Evolutionary conservation across 2,329 filamentous ascomycete species (phyloP), one percentile per base, ranked within the genome.

Genomic region (Fusarium albosuccineum): DNA sequence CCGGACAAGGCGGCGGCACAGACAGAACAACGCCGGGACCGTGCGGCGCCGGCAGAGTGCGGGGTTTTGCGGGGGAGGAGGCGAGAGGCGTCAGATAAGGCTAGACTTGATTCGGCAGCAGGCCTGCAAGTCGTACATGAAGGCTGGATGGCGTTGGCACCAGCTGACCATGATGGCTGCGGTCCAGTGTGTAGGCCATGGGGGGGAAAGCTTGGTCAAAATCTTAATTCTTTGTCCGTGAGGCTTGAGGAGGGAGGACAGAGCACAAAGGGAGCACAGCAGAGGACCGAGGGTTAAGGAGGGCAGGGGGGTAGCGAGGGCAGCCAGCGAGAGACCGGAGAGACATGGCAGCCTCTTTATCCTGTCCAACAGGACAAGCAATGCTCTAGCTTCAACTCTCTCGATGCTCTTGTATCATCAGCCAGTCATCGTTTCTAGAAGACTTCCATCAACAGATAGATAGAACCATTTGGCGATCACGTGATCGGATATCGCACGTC

Each of bases 121-220:
- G 52, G 53, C 33, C 44, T 41, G 65, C 65, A 68, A 68, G 57
- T 62, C 66, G 61, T 68, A 68, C 65, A 68, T 68, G 64, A 62
- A 46, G 50, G 64, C 50, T 61, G 40, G 45, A 30, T 13, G 45
- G 22, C 29, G 30, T 49, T 13, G 45, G 36, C 29, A 30, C 33
- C 45, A 49, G 45, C 7, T 49, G 45, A 49, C 45, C 45, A 36
- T 9, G 30, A 22, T 49, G 45, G 29, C 16, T 49, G 45, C 17
- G 33, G 36, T 34, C 30, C 29, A 17, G 30, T 33, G 30, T 33
- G 45, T 30, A 49, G 45, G 45, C 17, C 22, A 4, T 22, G 44
- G 22, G 45, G 30, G 45, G 33, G 36, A 49, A 45, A 49, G 45
- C 45, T 49, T 49, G 45, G 36, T 30, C 16, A 13, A 49, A 49